These are phyloP conservation scores for Xylariomycetidae sp. DNA, from an alignment of 2,329 filamentous ascomycete species.

Conservation along the genomic window DNA sequence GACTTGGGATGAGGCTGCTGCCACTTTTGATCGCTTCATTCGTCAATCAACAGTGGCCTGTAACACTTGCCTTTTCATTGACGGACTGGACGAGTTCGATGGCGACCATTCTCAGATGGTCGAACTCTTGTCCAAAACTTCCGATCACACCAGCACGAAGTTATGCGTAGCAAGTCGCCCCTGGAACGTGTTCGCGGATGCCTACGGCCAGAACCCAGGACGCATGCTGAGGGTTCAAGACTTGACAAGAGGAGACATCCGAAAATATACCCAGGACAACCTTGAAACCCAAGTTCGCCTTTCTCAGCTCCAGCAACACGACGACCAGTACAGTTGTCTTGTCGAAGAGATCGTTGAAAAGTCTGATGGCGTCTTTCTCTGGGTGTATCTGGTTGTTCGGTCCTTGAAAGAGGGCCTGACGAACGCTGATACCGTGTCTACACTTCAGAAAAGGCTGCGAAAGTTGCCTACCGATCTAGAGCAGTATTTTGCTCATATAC, in stretches of 20 bases:
- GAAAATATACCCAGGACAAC: too few relatives aligned
- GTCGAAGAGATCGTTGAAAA: not conserved
- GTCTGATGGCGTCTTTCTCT: not conserved
- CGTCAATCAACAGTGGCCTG: not conserved
- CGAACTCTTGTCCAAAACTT: conserved; percentile 6
- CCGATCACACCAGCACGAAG: not conserved
- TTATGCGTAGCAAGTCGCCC: not conserved
- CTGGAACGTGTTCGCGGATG: not conserved
- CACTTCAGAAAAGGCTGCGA: conserved; percentile 1
- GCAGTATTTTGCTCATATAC: conserved; percentile 2
- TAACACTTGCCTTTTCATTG: conserved; percentile 4
- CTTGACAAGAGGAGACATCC: too few relatives aligned
- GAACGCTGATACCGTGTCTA: not conserved
- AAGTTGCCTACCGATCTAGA: conserved; percentile 1
- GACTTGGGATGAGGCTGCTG: conserved; percentile 1
- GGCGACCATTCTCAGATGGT: conserved; percentile 9
- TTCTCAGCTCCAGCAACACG: not conserved
- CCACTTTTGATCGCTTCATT: conserved; percentile 1
- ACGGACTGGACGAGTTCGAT: conserved; percentile 3
- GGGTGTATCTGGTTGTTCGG: not conserved
- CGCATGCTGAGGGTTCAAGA: not conserved
- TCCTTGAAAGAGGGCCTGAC: not conserved
- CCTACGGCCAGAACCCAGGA: not conserved
- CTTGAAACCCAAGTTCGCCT: not conserved
- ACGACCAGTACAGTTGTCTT: too few relatives aligned